phyloP scores from a whole-genome alignment of 495 filamentous ascomycete genomes.

The Pyrenula massariospora region DNA sequence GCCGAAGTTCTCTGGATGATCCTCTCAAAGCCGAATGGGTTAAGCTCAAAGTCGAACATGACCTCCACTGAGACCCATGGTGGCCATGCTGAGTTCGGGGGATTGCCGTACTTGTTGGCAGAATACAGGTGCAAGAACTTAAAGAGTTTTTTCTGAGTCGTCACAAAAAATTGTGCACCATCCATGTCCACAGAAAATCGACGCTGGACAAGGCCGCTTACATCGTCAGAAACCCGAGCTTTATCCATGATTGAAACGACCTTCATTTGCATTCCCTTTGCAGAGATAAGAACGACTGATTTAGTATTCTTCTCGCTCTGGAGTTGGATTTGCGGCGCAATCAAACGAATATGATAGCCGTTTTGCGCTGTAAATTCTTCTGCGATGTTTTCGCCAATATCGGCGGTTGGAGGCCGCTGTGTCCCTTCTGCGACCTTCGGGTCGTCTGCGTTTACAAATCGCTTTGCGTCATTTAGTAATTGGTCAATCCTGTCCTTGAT shows the following conservation, averaged over 20 bases:
- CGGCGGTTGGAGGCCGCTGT: slow-evolving; percentile 22
- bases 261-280: slow-evolving; percentile 94
- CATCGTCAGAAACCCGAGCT: slow-evolving; percentile 77
- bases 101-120: slow-evolving; percentile 82
- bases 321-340: slow-evolving; percentile 93
- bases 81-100: slow-evolving; percentile 78
- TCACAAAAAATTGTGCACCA: slow-evolving; percentile 94
- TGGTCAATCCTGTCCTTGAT: slow-evolving; percentile 82
- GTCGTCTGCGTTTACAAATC: slow-evolving; percentile 68
- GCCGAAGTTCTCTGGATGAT: slow-evolving; percentile 93
- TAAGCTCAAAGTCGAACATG: slow-evolving; percentile 88
- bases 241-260: slow-evolving; percentile 97
- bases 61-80: slow-evolving; percentile 97
- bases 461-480: slow-evolving; percentile 72
- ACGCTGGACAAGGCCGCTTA: slow-evolving; percentile 87
- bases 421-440: slow-evolving; percentile 17
- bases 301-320: slow-evolving; percentile 97
- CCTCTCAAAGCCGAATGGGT: slow-evolving; percentile 90
- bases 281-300: slow-evolving; percentile 81
- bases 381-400: slow-evolving; percentile 63
- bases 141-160: slow-evolving; percentile 76
- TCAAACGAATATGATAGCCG: slow-evolving; percentile 85
- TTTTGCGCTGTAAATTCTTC: slow-evolving; percentile 90
- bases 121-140: slow-evolving; percentile 85
- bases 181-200: slow-evolving; percentile 92